Conservation (phyloP, 495 filamentous ascomycete species). For the Hypoxylon fuscum region DNA sequence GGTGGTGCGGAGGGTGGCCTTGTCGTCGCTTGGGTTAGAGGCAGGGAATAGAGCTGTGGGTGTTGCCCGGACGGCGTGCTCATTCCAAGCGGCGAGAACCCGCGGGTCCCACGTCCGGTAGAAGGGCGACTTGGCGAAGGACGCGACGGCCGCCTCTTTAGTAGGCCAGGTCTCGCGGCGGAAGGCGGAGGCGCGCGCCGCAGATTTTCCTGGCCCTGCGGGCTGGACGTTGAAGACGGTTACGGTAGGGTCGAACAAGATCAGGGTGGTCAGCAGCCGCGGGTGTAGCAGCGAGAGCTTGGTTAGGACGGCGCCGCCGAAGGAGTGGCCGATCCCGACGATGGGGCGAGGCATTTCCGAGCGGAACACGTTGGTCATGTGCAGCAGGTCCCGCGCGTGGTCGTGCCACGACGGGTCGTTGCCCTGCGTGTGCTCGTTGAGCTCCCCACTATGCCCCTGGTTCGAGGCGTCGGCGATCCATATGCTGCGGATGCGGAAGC, state of each 20-base stretch:
- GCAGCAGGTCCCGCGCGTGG: slow-evolving; percentile 85
- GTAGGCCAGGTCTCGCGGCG: slow-evolving; percentile 79
- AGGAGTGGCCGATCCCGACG: slow-evolving; percentile 90
- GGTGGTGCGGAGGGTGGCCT: slow-evolving; percentile 67
- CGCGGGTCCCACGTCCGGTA: slow-evolving; percentile 78
- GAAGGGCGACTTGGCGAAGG: slow-evolving; percentile 69
- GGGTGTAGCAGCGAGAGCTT: slow-evolving; percentile 78
- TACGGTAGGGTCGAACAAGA: slow-evolving; percentile 85
- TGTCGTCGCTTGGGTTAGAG: slow-evolving; percentile 30
- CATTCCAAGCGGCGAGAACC: slow-evolving; percentile 70
- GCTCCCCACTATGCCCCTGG: slow-evolving; percentile 75
- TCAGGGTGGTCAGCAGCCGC: slow-evolving; percentile 76
- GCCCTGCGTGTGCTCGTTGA: slow-evolving; percentile 78
- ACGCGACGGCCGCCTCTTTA: slow-evolving; percentile 65
- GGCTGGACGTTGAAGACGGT: slow-evolving; percentile 58
- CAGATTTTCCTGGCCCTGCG: slow-evolving; percentile 43
- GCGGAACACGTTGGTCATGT: slow-evolving; percentile 86
- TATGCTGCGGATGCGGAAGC: slow-evolving; percentile 78
- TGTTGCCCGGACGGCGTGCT: slow-evolving; percentile 70
- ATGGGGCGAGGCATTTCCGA: slow-evolving; percentile 84
- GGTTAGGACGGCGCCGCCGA: slow-evolving; percentile 77
- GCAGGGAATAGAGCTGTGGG: slow-evolving; percentile 66
- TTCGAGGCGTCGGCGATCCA: slow-evolving; percentile 87
- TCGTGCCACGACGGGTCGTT: slow-evolving; percentile 91
- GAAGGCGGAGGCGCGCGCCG: slow-evolving; percentile 64